phyloP scores from a whole-genome alignment of 805 yeast species.

The Pichia californica region DNA sequence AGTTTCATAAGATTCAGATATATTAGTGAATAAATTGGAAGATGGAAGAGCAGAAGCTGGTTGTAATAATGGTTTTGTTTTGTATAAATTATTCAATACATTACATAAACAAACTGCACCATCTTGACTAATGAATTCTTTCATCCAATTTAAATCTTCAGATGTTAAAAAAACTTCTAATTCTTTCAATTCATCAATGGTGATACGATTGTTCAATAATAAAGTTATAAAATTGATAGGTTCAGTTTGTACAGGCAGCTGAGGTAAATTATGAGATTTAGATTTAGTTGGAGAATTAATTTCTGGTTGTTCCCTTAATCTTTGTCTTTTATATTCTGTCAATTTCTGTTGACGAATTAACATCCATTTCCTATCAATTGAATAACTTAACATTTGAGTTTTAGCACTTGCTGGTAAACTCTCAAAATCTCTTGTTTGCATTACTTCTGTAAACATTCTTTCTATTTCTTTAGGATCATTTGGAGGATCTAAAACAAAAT shows the following conservation, averaged over 20 bases:
- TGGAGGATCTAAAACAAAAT: constrained; percentile 59
- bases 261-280: constrained; percentile 25
- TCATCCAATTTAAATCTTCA: constrained; percentile 73
- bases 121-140: constrained; percentile 70
- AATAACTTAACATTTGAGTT: constrained; percentile 67
- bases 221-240: constrained; percentile 51
- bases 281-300: constrained; percentile 4
- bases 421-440: constrained; percentile 76
- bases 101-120: constrained; percentile 86
- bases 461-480: constrained; percentile 60
- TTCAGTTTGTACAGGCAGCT: constrained; percentile 33
- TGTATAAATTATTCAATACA: constrained; percentile 41
- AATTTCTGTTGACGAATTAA: constrained; percentile 79
- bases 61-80: constrained; percentile 23
- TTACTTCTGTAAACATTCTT: constrained; percentile 66
- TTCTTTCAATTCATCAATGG: constrained; percentile 66
- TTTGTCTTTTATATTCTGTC: constrained; percentile 58
- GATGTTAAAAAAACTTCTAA: constrained; percentile 90
- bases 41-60: not conserved
- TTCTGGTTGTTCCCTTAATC: constrained; percentile 13
- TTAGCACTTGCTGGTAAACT: constrained; percentile 59
- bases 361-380: constrained; percentile 84
- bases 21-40: constrained; percentile 23
- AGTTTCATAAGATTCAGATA: constrained; percentile 26
- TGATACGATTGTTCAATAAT: constrained; percentile 62